Evolutionary conservation across 495 filamentous ascomycete genomes (phyloP).

Genomic region (Xylaria palmicola): DNA sequence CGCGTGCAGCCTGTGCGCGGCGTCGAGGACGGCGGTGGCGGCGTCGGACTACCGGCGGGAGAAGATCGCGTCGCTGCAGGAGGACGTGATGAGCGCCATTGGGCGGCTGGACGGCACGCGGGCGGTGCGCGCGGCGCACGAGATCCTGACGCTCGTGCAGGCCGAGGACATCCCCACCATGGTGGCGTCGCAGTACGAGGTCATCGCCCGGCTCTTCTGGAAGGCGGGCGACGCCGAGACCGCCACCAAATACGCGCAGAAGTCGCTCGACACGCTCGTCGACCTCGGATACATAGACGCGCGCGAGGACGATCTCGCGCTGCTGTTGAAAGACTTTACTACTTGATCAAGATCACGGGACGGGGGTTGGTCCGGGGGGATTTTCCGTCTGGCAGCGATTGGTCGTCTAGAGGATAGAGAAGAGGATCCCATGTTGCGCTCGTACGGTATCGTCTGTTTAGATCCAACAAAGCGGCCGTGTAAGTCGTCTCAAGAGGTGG

Average conservation of each 20-base stretch:
- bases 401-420: too few relatives aligned
- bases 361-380: too few relatives aligned
- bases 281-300: conserved; percentile 28
- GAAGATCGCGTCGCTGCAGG: conserved; percentile 32
- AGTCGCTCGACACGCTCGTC: conserved; percentile 37
- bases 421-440: too few relatives aligned
- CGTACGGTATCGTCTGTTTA: too few relatives aligned
- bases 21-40: conserved; percentile 23
- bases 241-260: conserved; percentile 36
- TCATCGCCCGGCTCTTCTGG: conserved; percentile 40
- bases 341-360: too few relatives aligned
- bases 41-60: conserved; percentile 35
- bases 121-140: conserved; percentile 34
- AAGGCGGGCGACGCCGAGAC: conserved; percentile 34
- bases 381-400: too few relatives aligned
- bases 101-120: conserved; percentile 33
- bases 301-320: conserved; percentile 8
- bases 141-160: conserved; percentile 32
- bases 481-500: too few relatives aligned
- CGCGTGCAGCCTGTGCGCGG: conserved; percentile 37
- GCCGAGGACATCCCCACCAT: conserved; percentile 34
- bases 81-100: conserved; percentile 34
- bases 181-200: conserved; percentile 40
- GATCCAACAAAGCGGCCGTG: too few relatives aligned
- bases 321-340: conserved; percentile 20